Percentiles rank a stretch among this genome's conserved stretches.
phyloP scores from a whole-genome alignment of 1,284 basidiomycete species.

The Cutaneotrichosporon sp. region DNA sequence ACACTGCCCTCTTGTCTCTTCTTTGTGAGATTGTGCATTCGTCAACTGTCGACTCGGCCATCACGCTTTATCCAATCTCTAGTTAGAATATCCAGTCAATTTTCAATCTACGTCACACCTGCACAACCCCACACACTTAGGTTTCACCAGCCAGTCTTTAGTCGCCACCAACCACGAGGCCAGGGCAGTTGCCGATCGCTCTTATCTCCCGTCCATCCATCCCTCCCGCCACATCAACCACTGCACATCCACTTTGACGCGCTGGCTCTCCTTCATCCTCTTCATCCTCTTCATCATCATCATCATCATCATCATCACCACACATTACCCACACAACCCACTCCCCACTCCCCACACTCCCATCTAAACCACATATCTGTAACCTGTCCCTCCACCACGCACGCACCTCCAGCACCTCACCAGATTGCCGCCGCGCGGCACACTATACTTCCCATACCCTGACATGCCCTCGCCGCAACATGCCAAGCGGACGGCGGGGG shows the following conservation, averaged over 20 bases:
- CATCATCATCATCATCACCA: neutral
- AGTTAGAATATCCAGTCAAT: neutral
- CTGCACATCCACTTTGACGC: neutral
- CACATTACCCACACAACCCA: neutral
- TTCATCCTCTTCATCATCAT: neutral
- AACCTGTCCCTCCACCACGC: neutral
- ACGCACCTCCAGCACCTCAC: neutral
- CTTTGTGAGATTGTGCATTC: neutral
- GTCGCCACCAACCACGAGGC: neutral
- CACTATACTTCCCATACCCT: neutral
- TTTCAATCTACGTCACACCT: too few relatives aligned
- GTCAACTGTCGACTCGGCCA: neutral
- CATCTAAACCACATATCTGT: neutral
- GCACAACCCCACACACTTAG: too few relatives aligned
- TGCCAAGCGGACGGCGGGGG: neutral
- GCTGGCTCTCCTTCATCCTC: too few relatives aligned
- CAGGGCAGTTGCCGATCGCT: neutral
- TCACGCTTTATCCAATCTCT: neutral
- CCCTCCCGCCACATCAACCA: neutral
- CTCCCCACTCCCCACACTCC: neutral
- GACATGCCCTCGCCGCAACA: neutral
- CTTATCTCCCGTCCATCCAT: neutral
- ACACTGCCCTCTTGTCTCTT: neutral
- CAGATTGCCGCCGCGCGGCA: neutral
- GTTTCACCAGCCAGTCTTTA: neutral